A percentile compares a stretch with the other conserved stretches of the same genome.
Conservation (phyloP, 192 early-diverging fungal species). For the Gigaspora rosea region DNA sequence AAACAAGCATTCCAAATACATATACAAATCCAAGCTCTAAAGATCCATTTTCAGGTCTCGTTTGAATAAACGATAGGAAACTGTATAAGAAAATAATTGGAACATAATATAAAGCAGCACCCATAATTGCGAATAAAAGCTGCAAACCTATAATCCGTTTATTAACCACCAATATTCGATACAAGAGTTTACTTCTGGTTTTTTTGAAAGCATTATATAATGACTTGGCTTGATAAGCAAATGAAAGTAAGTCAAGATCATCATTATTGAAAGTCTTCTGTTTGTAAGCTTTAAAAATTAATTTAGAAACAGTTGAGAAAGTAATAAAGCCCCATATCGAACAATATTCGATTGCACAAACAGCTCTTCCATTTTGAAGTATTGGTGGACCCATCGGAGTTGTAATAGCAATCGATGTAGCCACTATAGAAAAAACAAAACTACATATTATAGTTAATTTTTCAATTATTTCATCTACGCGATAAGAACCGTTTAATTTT, state of each 20-base stretch:
- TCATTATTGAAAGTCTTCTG: conserved; percentile 25
- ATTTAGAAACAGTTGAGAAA: conserved; percentile 34
- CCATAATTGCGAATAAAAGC: conserved; percentile 11
- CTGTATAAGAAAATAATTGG: conserved; percentile 39
- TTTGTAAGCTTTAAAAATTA: conserved; percentile 29
- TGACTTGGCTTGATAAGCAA: conserved; percentile 33
- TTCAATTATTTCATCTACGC: not conserved
- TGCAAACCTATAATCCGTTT: conserved; percentile 30
- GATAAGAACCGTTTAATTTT: not conserved
- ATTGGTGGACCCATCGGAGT: conserved; percentile 36
- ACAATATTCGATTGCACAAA: conserved; percentile 31
- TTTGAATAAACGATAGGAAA: conserved; percentile 38
- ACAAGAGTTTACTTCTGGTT: conserved; percentile 31
- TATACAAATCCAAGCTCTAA: not conserved
- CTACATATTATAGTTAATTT: not conserved
- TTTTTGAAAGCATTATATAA: conserved; percentile 37
- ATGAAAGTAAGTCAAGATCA: conserved; percentile 35
- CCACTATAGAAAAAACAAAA: not conserved
- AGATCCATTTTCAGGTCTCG: not conserved
- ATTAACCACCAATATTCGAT: conserved; percentile 38
- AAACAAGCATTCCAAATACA: conserved; percentile 13
- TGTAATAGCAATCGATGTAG: conserved; percentile 34
- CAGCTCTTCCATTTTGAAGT: conserved; percentile 29
- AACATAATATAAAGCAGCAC: conserved; percentile 36
- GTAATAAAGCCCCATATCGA: conserved; percentile 37